Conservation (phyloP, 306 rosid genomes). For the Herpetospermum pedunculosum region DNA sequence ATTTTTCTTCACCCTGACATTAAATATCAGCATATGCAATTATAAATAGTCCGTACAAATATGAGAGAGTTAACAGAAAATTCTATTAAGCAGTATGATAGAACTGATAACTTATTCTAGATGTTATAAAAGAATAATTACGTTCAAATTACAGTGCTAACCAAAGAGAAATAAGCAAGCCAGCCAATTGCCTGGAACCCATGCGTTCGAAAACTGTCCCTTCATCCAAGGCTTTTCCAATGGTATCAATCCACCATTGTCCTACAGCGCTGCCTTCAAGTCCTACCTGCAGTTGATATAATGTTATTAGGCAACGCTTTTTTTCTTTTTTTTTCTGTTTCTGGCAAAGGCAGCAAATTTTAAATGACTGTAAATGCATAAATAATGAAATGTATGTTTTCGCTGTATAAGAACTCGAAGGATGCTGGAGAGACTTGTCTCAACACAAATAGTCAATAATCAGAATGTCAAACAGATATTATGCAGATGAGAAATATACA, state of each 20-base stretch:
- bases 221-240: conserved; percentile 90
- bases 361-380: not conserved
- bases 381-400: not conserved
- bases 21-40: conserved; percentile 23
- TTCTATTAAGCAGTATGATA: not conserved
- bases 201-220: conserved; percentile 84
- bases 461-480: not conserved
- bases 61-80: not conserved
- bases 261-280: conserved; percentile 99
- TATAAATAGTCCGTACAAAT: not conserved
- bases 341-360: not conserved
- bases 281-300: conserved; percentile 66
- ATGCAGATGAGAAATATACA: not conserved
- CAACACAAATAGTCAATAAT: conserved; percentile 19
- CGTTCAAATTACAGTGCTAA: conserved; percentile 26
- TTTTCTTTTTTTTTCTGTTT: not conserved
- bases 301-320: not conserved
- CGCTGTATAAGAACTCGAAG: not conserved
- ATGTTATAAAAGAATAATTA: not conserved
- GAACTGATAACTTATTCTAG: not conserved
- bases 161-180: conserved; percentile 98
- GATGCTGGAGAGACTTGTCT: not conserved
- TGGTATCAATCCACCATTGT: conserved; percentile 94
- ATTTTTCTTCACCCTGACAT: conserved; percentile 78
- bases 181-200: conserved; percentile 99